phyloP scores from a whole-genome alignment of 257 asterid species.

The Solanum pinnatisectum region DNA sequence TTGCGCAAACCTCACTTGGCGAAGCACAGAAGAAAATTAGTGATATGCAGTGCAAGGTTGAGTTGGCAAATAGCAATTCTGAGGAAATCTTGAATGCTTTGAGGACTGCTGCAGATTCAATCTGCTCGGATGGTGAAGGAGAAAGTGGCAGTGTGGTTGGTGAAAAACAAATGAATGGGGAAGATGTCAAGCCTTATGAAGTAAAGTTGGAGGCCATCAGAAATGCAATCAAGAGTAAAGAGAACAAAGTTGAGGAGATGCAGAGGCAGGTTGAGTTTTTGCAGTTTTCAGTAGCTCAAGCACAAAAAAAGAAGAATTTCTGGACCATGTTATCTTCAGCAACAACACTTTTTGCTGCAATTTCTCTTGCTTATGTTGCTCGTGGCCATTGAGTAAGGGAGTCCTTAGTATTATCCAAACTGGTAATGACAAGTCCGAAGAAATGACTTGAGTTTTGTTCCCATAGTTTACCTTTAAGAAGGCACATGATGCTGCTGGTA shows the following conservation, averaged over 20 bases:
- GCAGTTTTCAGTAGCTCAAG: constrained; percentile 35
- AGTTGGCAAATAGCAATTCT: constrained; percentile 26
- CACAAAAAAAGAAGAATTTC: constrained; percentile 61
- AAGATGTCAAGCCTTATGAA: constrained; percentile 11
- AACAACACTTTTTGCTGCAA: constrained; percentile 56
- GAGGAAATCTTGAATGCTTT: constrained; percentile 37
- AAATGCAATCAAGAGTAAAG: constrained; percentile 43
- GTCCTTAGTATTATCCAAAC: neutral
- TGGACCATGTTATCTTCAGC: constrained; percentile 67
- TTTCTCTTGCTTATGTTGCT: constrained; percentile 50
- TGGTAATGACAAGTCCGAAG: neutral
- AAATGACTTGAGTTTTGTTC: neutral
- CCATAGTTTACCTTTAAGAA: neutral
- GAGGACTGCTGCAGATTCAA: constrained; percentile 37
- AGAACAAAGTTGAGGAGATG: constrained; percentile 46
- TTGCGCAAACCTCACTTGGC: constrained; percentile 14
- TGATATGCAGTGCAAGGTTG: constrained; percentile 28
- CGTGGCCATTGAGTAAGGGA: constrained; percentile 37
- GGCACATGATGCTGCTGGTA: neutral
- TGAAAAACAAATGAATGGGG: constrained; percentile 19
- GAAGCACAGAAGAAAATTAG: constrained; percentile 24
- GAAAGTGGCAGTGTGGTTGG: neutral
- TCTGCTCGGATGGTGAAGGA: constrained; percentile 22
- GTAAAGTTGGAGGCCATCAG: constrained; percentile 46
- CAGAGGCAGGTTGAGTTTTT: constrained; percentile 38